Evolutionary conservation across 1,284 basidiomycete genomes (phyloP), one percentile per base, ranked within the genome.

Genomic region (Microbotryum violaceum): DNA sequence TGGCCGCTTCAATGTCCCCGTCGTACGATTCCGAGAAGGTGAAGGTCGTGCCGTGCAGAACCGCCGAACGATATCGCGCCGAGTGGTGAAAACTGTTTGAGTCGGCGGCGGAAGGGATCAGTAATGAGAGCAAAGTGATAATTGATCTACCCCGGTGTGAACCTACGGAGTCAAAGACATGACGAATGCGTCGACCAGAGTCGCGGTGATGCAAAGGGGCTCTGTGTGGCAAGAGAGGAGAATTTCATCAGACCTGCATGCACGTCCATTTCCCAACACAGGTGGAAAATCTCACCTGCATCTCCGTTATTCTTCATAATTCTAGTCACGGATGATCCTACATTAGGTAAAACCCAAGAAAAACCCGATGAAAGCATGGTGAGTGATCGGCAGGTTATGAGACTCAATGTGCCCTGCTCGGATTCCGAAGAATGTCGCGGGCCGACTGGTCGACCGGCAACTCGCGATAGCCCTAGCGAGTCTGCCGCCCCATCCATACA

Each of bases 1-100:
- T 67, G 10, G 63, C 63, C 14, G 65, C 47, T 49, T 62, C 63
- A 16, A 62, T 58, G n/a, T 54, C 61, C n/a, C 47, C 55, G 44
- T 67, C 60, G 21, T 51, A 51, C 3, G 49, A 14, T 16, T 23
- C n/a, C 9, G 31, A 42, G 55, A 71, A 64, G 20, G 66, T 66
- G 10, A 64, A 53, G 1, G 68, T 68, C 18, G 67, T 68, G 25
- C 73, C 72, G 50, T 74, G 73, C 0, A 70, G 60, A 21, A 74
- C 69, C 3, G 71, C 72, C 23, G 60, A 61, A 47, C 73, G 71
- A 62, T 74, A 71, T 60, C 73, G 72, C 58, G 73, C 63, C 37
- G 37, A 42, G 58, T 67, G 62, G 46, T 67, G 57, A 49, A 71
- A 73, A 20, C 66, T 67, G 9, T 63, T 63, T 68, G n/a, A 3